Percentiles rank a stretch among this genome's conserved stretches.
Evolutionary conservation across 108 stramenopile species (phyloP).

Genomic region (Pseudonitzschia delicatissima): DNA sequence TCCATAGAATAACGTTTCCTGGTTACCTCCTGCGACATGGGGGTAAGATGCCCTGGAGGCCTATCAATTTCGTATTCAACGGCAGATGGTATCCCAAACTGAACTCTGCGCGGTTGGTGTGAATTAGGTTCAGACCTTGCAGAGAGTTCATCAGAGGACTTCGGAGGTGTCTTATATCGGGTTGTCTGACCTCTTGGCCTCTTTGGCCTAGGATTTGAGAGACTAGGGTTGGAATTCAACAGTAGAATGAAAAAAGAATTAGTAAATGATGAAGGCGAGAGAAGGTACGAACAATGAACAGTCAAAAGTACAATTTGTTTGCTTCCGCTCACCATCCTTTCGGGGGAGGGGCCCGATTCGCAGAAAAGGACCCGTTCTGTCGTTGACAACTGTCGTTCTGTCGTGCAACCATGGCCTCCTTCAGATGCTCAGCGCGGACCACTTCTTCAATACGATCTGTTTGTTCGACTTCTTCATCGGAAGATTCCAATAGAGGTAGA

Average conservation of each 20-base stretch:
- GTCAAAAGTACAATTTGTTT: background rate
- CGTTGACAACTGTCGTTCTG: background rate
- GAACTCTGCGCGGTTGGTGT: slow-evolving; percentile 14
- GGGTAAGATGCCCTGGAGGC: slow-evolving; percentile 20
- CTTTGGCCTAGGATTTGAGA: slow-evolving; percentile 1
- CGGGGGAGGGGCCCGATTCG: slow-evolving; percentile 20
- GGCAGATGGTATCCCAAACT: slow-evolving; percentile 34
- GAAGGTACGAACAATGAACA: background rate
- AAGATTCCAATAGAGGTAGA: slow-evolving; percentile 2
- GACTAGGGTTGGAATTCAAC: background rate
- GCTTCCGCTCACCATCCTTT: slow-evolving; percentile 30
- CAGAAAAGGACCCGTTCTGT: slow-evolving; percentile 13
- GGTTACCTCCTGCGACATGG: slow-evolving; percentile 20
- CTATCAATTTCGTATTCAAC: slow-evolving; percentile 36
- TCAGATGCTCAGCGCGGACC: background rate
- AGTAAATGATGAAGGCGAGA: background rate
- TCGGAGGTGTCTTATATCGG: slow-evolving; percentile 22
- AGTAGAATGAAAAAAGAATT: background rate
- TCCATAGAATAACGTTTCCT: slow-evolving; percentile 28
- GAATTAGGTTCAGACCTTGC: slow-evolving; percentile 2
- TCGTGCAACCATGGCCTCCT: background rate
- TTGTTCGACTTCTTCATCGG: slow-evolving; percentile 22
- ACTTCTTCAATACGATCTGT: slow-evolving; percentile 9
- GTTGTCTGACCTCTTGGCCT: background rate
- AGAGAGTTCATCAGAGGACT: background rate